Evolutionary conservation across 176 grass and related monocot genomes (phyloP), one percentile per base, ranked within the genome.

Genomic region (Tuctoria greenei): DNA sequence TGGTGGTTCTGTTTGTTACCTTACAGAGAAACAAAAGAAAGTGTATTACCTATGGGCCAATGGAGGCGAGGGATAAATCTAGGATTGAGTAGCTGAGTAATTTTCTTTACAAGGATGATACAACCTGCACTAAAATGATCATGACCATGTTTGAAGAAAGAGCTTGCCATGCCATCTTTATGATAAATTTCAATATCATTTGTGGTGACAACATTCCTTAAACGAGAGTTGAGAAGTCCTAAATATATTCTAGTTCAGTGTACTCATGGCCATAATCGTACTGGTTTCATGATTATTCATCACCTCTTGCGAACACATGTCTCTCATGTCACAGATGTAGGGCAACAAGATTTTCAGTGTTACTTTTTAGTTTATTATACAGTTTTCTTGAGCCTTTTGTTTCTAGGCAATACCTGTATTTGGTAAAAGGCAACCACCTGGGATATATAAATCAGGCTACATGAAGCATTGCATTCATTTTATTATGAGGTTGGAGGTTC

Each of bases 251-350:
- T 99, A 66, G 92, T 99, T 76, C 96, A 99, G 77, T 99, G 96
- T 81, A 99, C 95, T 58, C 95, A 99, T 94, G 96, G 96, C 39
- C 96, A 99, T 74, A 95, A 99, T 65, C 96, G 96, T 36, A 99
- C 92, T 57, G 96, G 96, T 42, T 99, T 99, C 80, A 99, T 99
- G 96, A 95, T 95, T 66, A 81, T 99, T 69, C 96, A 99, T 92
- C 95, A 86, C 70, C 87, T 99, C 54, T 90, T 99, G 92, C 73
- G 96, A 21, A 84, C 89, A 76, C 96, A 88, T 7, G 56, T 83
- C 16, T 82, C 74, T 50, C 79, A 71, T 50, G 92, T 99, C 77
- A 57, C 87, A 51, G 88, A 99, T 82, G 96, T 99, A 86, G 38
- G 64, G 7, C 34, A 65, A 59, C 56, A 35, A 81, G 31, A 74